phyloP scores from a whole-genome alignment of 352 stramenopile genomes.

The Globisporangium uncinulatum region DNA sequence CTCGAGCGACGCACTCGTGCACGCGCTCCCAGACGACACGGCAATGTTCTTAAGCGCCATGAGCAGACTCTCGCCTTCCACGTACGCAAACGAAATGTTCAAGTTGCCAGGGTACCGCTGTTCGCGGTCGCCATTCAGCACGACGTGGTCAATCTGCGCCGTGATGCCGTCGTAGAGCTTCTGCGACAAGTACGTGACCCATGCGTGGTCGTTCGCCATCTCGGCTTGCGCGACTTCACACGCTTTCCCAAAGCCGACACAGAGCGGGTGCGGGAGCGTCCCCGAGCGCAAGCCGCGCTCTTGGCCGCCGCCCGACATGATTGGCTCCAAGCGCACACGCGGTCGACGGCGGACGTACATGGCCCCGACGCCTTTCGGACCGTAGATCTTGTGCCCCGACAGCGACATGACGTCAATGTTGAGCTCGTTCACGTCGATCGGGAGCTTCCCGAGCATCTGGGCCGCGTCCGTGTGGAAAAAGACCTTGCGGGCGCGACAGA shows the following conservation, averaged over 20 bases:
- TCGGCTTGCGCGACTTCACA: slow-evolving; percentile 92
- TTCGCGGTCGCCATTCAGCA: slow-evolving; percentile 95
- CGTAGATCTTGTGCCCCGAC: slow-evolving; percentile 98
- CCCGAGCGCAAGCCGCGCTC: slow-evolving; percentile 96
- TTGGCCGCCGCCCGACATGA: slow-evolving; percentile 98
- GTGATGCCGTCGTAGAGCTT: slow-evolving; percentile 90
- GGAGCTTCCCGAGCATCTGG: slow-evolving; percentile 97
- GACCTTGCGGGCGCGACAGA: slow-evolving; percentile 90
- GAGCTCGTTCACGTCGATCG: slow-evolving; percentile 97
- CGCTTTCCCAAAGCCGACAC: slow-evolving; percentile 86
- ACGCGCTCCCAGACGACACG: slow-evolving; percentile 57
- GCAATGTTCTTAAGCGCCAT: slow-evolving; percentile 99
- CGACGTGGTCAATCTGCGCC: slow-evolving; percentile 87
- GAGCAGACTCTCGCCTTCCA: slow-evolving; percentile 98
- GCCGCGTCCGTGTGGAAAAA: slow-evolving; percentile 99
- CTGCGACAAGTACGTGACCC: slow-evolving; percentile 93
- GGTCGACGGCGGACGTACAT: slow-evolving; percentile 96
- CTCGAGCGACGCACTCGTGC: slow-evolving; percentile 77
- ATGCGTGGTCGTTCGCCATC: slow-evolving; percentile 95
- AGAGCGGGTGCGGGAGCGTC: slow-evolving; percentile 71
- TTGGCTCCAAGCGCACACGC: slow-evolving; percentile 95
- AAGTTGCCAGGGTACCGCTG: slow-evolving; percentile 95
- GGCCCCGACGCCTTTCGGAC: slow-evolving; percentile 98
- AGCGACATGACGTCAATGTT: slow-evolving; percentile 99
- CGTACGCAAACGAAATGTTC: slow-evolving; percentile 99